Evolutionary conservation across 371 early-diverging fungal species (phyloP).

Genomic region (Furculomyces boomerangus): DNA sequence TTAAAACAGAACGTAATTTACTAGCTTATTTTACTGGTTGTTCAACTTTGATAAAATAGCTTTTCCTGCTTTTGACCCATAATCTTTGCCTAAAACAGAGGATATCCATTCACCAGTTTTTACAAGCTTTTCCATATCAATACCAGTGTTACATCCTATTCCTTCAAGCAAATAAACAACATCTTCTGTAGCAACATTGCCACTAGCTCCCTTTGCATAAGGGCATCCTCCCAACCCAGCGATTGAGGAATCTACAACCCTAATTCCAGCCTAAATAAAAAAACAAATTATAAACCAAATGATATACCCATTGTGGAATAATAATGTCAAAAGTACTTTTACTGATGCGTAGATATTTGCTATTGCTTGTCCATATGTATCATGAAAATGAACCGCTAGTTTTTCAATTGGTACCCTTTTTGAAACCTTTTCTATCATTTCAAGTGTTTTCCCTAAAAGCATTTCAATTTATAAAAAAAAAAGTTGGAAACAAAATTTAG

Average conservation of each 20-base stretch:
- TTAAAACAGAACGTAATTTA: no score
- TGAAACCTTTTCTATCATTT: conserved; percentile 52
- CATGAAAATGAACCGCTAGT: conserved; percentile 89
- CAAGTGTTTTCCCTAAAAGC: conserved; percentile 24
- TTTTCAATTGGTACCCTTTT: conserved; percentile 51
- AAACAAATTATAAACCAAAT: conserved; percentile 12
- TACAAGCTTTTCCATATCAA: conserved; percentile 51
- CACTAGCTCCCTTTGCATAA: conserved; percentile 89
- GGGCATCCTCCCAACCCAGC: conserved; percentile 95
- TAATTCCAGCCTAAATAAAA: conserved; percentile 59
- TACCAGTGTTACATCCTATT: conserved; percentile 60
- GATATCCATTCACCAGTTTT: conserved; percentile 74
- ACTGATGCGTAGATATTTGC: conserved; percentile 79
- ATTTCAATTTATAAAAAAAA: conserved; percentile 23
- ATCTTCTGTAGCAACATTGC: conserved; percentile 94
- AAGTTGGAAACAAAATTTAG: no score
- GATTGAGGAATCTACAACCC: conserved; percentile 81
- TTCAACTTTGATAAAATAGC: conserved; percentile 14
- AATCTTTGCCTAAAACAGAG: conserved; percentile 39
- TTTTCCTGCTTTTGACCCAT: conserved; percentile 22
- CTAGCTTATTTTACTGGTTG: no score
- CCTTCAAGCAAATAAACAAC: conserved; percentile 87
- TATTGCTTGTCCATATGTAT: conserved; percentile 94
- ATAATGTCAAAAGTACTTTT: conserved; percentile 24
- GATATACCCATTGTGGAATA: not conserved